Base-by-base conservation (phyloP, 1,139 yeast genomes). In the Casaregolazyma suthepensis region DNA sequence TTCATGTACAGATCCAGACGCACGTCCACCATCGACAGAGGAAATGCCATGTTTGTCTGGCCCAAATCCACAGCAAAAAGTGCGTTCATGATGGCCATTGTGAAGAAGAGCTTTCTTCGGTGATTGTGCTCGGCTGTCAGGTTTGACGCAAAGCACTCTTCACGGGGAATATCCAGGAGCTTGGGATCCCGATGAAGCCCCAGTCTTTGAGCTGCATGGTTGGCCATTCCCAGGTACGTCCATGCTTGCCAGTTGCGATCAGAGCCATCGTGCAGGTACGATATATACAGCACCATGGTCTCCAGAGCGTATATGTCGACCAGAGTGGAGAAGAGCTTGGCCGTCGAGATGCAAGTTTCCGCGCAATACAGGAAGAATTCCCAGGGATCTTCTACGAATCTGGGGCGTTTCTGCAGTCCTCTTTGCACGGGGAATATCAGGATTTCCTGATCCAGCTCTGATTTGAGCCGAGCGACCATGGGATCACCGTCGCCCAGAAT, bases 171-270 rank as follows among this genome's bases (percentile, higher is more conserved):
- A 23, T 50, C 46, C 4, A 56, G 48, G n/a, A 52, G 50, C 10
- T 43, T 48, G 4, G 59, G 59, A 40, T 56, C 59, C 10, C 55
- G 51, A 31, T 49, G 51, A 10, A 57, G 55, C 15, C 59, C 59
- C 42, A 57, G 19, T 31, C 59, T 42, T 44, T 54, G 53, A 18
- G 59, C 57, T 5, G 55, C 52, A 37, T 56, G 51, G 13, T 42
- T 45, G n/a, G 59, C 59, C 55, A 57, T 51, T 19, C 59, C 59
- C 20, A 57, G 52, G 13, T 54, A 47, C 3, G 56, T 52, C 59
- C 59, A 57, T 15, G 59, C 48, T 13, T 53, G 50, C 59, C 58
- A 56, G 45, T 56, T 56, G 17, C 58, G 35, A 42, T 56, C 58
- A n/a, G 54, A 52, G 9, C 58, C 58, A 43, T 56, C 58, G 35